phyloP scores from a whole-genome alignment of 352 stramenopile species.

The Thalassiosira mediterranea region DNA sequence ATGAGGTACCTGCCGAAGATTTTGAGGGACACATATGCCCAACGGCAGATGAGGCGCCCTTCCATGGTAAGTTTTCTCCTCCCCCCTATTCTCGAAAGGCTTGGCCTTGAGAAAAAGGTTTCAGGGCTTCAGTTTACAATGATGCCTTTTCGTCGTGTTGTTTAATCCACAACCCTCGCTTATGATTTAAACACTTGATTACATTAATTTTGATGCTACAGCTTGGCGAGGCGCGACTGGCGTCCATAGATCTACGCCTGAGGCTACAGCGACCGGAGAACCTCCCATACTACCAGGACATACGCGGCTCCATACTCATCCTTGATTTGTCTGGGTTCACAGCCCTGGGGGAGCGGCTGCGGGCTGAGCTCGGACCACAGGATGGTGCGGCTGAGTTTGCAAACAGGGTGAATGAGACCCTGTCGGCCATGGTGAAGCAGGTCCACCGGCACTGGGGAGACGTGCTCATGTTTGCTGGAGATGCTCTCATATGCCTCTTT shows the following conservation, averaged over 20 bases:
- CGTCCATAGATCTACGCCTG: constrained; percentile 46
- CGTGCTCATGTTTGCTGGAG: constrained; percentile 81
- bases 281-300: constrained; percentile 57
- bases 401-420: constrained; percentile 54
- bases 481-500: constrained; percentile 76
- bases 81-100: no score
- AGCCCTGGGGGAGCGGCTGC: constrained; percentile 58
- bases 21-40: constrained; percentile 56
- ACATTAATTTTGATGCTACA: no score
- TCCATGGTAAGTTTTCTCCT: constrained; percentile 19
- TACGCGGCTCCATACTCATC: constrained; percentile 67
- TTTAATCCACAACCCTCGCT: no score
- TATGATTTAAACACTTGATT: no score
- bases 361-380: constrained; percentile 50
- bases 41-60: constrained; percentile 23
- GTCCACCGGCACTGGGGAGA: constrained; percentile 68
- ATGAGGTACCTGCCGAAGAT: constrained; percentile 61
- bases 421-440: constrained; percentile 62
- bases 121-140: no score
- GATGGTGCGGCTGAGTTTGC: constrained; percentile 68
- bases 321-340: constrained; percentile 73
- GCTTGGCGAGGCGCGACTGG: constrained; percentile 42
- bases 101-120: no score
- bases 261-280: constrained; percentile 45
- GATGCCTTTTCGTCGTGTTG: no score